Evolutionary conservation across 2,329 filamentous ascomycete species (phyloP).

Genomic region (Pleurostoma richardsiae): DNA sequence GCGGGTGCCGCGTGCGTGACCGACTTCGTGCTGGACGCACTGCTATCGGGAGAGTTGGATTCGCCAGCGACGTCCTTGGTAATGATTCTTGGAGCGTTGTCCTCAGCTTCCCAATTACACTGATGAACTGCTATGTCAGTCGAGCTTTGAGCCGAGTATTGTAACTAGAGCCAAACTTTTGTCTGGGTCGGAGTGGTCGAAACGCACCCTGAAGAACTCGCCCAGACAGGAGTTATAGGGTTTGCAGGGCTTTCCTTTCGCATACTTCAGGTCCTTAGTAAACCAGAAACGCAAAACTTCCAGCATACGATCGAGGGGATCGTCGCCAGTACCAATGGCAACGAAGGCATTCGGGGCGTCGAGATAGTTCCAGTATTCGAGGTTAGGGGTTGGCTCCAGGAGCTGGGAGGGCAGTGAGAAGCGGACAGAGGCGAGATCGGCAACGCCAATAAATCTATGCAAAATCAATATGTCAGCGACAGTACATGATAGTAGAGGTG

Average conservation of each 20-base stretch:
- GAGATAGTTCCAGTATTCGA: conserved; percentile 99
- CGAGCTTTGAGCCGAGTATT: no score
- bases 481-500: no score
- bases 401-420: conserved; percentile 96
- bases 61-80: conserved; percentile 35
- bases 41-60: conserved; percentile 29
- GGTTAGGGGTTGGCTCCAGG: conserved; percentile 90
- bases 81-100: conserved; percentile 64
- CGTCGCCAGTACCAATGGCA: conserved; percentile 80
- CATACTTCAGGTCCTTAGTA: conserved; percentile 97
- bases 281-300: conserved; percentile 97
- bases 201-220: conserved; percentile 87
- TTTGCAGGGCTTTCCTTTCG: conserved; percentile 97
- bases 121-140: conserved; percentile 27
- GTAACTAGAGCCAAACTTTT: no score
- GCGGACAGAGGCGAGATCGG: conserved; percentile 90
- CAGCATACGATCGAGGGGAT: conserved; percentile 88
- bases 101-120: conserved; percentile 94
- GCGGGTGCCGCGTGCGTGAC: conserved; percentile 22
- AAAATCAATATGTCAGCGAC: conserved; percentile 18
- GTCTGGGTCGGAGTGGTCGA: background rate
- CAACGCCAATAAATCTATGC: conserved; percentile 84
- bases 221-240: conserved; percentile 96
- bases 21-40: conserved; percentile 43
- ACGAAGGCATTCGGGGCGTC: conserved; percentile 89